Evolutionary conservation across 148 eudicot genomes (phyloP), one percentile per base, ranked within the genome.

Genomic region (Polygonum aviculare): DNA sequence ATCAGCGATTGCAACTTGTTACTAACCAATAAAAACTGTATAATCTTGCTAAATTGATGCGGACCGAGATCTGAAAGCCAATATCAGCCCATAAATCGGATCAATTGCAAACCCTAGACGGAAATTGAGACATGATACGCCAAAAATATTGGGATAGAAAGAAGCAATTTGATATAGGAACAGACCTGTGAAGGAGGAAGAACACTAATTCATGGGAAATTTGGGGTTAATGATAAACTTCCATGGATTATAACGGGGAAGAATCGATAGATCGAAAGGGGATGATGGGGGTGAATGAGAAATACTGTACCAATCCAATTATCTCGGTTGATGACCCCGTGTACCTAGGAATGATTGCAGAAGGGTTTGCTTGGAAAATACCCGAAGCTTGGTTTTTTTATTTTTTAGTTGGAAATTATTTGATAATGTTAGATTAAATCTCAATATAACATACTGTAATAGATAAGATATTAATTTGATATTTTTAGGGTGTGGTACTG

Each of bases 101-200:
- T 31, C 72, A 67, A 14, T 36, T 36, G 72, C 21, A 67, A 67
- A 67, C 21, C 72, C 72, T 67, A 67, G 38, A 67, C 21, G 72
- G 19, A 67, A 67, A 12, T 67, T 38, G 16, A 31, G 16, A 63
- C 40, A 63, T 33, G 3, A n/a, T 3, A 63, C 2, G 21, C 26
- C 38, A 5, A 8, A 31, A 26, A 36, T 36, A 12, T 36, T 38
- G 7, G 44, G 44, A 67, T 35, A 14, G 10, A 57, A 67, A 5
- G 19, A 67, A n/a, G 71, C 18, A 67, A 67, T 15, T 3, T 16
- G 45, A 5, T 67, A 14, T 1, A 67, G 72, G 38, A 36, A 35
- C 36, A 14, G 45, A 67, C 72, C 72, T 38, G 45, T 39, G 39
- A 22, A 36, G 10, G 44, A 5, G 45, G 45, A 67, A 35, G 72